Percentiles rank a stretch among this genome's conserved stretches.
These are phyloP conservation scores for Daedaleopsis nitida DNA, from an alignment of 768 basidiomycete genomes.

Conservation along the genomic window DNA sequence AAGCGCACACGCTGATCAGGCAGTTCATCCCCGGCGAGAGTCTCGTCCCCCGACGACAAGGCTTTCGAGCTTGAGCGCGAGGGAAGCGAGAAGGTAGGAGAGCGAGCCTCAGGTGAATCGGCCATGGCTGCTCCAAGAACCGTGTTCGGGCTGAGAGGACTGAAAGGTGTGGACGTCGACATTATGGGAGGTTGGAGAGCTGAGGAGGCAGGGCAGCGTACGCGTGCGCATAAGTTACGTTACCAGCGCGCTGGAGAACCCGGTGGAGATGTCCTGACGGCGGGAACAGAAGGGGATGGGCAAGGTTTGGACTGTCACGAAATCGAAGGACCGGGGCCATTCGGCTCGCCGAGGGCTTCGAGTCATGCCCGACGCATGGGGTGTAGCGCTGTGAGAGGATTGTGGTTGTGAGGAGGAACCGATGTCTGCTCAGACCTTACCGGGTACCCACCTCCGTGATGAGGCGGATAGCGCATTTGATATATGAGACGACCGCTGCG, in stretches of 20 bases:
- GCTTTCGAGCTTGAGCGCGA: background rate
- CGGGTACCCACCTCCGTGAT: too few species aligned
- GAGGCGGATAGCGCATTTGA: too few species aligned
- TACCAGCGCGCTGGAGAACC: background rate
- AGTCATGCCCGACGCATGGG: background rate
- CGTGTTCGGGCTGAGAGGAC: background rate
- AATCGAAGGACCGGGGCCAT: background rate
- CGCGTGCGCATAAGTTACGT: background rate
- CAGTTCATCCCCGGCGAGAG: constrained; percentile 1
- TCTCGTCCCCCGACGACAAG: background rate
- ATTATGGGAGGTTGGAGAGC: background rate
- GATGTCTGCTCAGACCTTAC: too few species aligned
- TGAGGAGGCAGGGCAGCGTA: background rate
- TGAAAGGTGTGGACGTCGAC: background rate
- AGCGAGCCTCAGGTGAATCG: background rate
- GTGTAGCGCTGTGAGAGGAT: background rate
- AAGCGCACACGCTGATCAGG: background rate
- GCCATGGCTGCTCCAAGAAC: background rate
- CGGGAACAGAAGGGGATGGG: background rate
- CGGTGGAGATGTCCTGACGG: background rate
- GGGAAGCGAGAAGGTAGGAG: background rate
- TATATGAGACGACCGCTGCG: too few species aligned
- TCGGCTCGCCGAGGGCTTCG: background rate
- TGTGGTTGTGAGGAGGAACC: too few species aligned
- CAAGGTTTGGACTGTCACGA: background rate